Evolutionary conservation across 306 rosid species (phyloP).

Genomic region (Luffa acutangula): DNA sequence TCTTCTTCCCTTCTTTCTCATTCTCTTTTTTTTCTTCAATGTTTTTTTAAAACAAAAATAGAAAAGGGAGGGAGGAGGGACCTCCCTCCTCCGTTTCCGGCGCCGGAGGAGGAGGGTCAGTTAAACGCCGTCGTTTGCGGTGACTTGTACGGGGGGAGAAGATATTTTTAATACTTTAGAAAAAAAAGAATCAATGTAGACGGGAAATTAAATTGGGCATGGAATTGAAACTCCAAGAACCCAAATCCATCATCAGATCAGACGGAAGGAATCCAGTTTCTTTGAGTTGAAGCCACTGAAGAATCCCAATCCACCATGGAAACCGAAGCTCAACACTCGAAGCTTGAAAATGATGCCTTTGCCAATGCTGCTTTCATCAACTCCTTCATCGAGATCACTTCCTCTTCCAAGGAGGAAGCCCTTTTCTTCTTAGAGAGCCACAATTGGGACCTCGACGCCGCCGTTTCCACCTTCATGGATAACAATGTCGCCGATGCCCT

Average conservation of each 20-base stretch:
- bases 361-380: conserved; percentile 19
- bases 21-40: no score
- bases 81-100: no score
- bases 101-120: no score
- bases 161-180: neutral
- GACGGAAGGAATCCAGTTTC: neutral
- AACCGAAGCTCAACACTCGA: conserved; percentile 21
- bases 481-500: neutral
- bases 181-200: neutral
- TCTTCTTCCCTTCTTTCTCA: no score
- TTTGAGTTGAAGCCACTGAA: neutral
- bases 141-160: neutral
- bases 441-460: conserved; percentile 83
- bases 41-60: no score
- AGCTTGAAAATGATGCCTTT: conserved; percentile 23
- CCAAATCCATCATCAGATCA: neutral
- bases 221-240: neutral
- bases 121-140: neutral
- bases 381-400: conserved; percentile 78
- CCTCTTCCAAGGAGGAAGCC: conserved; percentile 64
- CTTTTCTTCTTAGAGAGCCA: conserved; percentile 71
- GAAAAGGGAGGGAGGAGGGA: no score
- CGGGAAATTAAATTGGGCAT: neutral
- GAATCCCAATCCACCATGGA: conserved; percentile 5
- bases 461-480: conserved; percentile 73